phyloP scores from a whole-genome alignment of 2,329 filamentous ascomycete species.

The Ophiostoma himal-ulmi region DNA sequence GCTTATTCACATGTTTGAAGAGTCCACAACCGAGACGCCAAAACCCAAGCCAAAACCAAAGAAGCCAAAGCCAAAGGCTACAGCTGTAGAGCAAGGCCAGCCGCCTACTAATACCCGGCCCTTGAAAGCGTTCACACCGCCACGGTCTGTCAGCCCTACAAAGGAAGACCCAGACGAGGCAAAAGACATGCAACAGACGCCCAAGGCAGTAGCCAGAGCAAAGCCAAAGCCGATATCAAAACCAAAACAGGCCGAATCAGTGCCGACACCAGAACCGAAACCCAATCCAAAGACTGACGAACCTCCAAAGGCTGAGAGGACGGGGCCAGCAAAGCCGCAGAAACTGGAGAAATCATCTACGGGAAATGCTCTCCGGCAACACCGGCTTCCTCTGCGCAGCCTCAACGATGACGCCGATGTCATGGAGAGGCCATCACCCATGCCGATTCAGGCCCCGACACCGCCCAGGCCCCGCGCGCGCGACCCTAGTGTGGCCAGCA shows the following conservation, averaged over 20 bases:
- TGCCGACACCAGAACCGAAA: background rate
- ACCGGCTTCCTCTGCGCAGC: conserved; percentile 9
- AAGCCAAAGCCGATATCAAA: background rate
- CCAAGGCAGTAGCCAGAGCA: background rate
- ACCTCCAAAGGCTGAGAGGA: background rate
- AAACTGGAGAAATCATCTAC: background rate
- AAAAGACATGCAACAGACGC: background rate
- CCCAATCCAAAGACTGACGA: background rate
- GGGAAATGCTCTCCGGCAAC: background rate
- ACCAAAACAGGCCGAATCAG: background rate
- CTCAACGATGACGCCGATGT: conserved; percentile 19
- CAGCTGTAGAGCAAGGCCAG: background rate
- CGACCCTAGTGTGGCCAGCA: background rate
- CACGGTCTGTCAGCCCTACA: conserved; percentile 30
- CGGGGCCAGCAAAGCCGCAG: background rate
- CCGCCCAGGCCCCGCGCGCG: conserved; percentile 12
- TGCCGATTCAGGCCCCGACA: background rate
- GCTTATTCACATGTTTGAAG: conserved; percentile 65
- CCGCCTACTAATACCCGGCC: background rate
- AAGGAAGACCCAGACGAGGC: background rate
- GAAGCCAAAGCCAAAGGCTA: background rate
- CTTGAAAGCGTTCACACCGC: conserved; percentile 32
- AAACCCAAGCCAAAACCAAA: background rate
- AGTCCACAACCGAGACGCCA: conserved; percentile 32
- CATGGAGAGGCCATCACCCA: conserved; percentile 12